A percentile compares a stretch with the other conserved stretches of the same genome.
Evolutionary conservation across 2,329 filamentous ascomycete genomes (phyloP).

Genomic region (Diplocarpon rosae): DNA sequence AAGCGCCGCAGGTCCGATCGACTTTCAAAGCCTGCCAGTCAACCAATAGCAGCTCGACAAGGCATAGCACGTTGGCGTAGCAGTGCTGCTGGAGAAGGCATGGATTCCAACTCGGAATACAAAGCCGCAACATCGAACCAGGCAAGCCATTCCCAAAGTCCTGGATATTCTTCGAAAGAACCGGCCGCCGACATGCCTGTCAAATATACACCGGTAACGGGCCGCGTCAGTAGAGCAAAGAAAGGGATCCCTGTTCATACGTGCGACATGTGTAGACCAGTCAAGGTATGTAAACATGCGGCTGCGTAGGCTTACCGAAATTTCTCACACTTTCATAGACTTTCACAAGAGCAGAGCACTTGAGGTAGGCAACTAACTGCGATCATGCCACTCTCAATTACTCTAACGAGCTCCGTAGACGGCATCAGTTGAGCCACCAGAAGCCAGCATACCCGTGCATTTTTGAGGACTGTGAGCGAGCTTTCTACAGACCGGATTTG

Average conservation of each 20-base stretch:
- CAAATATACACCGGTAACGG: constrained; percentile 28
- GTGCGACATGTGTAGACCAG: constrained; percentile 24
- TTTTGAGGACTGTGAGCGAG: constrained; percentile 42
- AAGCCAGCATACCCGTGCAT: constrained; percentile 41
- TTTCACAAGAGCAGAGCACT: constrained; percentile 51
- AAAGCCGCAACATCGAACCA: constrained; percentile 17
- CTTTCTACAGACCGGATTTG: constrained; percentile 48
- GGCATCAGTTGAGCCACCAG: constrained; percentile 50
- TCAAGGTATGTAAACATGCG: constrained; percentile 18
- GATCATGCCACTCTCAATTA: neutral
- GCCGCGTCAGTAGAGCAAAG: constrained; percentile 27
- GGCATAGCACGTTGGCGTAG: constrained; percentile 17
- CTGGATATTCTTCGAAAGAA: constrained; percentile 21
- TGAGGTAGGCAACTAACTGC: constrained; percentile 34
- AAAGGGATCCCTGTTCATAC: constrained; percentile 28
- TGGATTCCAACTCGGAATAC: constrained; percentile 19
- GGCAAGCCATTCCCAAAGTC: constrained; percentile 17
- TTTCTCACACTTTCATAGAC: constrained; percentile 33
- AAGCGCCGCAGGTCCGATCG: constrained; percentile 23
- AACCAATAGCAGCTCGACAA: constrained; percentile 12
- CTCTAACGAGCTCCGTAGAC: constrained; percentile 31
- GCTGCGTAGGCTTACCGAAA: neutral
- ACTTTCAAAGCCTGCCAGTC: constrained; percentile 15
- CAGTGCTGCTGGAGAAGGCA: constrained; percentile 19
- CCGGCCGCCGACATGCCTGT: constrained; percentile 21